Conservation (phyloP, 2,329 filamentous ascomycete genomes). For the Colletotrichum noveboracense region DNA sequence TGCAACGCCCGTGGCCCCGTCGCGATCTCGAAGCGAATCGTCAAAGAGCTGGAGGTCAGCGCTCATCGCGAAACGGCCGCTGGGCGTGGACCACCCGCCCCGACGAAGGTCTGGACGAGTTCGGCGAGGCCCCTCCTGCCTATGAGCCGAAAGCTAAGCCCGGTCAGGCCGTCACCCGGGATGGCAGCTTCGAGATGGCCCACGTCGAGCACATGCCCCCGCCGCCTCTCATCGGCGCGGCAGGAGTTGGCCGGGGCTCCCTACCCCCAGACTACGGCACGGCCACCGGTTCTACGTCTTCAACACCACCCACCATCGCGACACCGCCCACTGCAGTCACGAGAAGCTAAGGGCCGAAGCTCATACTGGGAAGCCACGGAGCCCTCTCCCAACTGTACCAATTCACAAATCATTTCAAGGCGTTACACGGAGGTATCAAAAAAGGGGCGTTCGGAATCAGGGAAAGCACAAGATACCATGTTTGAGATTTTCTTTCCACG, state of each 20-base stretch:
- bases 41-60: conserved; percentile 3
- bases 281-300: conserved; percentile 7
- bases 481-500: background rate
- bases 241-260: background rate
- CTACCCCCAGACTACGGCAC: conserved; percentile 13
- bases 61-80: conserved; percentile 12
- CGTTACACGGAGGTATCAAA: background rate
- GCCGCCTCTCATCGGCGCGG: background rate
- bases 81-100: conserved; percentile 27
- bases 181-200: conserved; percentile 17
- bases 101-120: conserved; percentile 67
- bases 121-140: conserved; percentile 69
- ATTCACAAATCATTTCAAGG: background rate
- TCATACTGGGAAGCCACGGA: background rate
- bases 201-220: conserved; percentile 7
- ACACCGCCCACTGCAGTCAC: conserved; percentile 7
- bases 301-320: conserved; percentile 1
- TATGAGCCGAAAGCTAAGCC: conserved; percentile 47
- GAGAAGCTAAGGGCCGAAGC: background rate
- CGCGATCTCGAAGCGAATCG: conserved; percentile 23
- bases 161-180: conserved; percentile 7
- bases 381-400: background rate
- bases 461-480: conserved; percentile 16
- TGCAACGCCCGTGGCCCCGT: conserved; percentile 23
- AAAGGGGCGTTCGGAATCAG: background rate